Evolutionary conservation across 306 rosid species (phyloP).

Genomic region (Gastrolobium bilobum): DNA sequence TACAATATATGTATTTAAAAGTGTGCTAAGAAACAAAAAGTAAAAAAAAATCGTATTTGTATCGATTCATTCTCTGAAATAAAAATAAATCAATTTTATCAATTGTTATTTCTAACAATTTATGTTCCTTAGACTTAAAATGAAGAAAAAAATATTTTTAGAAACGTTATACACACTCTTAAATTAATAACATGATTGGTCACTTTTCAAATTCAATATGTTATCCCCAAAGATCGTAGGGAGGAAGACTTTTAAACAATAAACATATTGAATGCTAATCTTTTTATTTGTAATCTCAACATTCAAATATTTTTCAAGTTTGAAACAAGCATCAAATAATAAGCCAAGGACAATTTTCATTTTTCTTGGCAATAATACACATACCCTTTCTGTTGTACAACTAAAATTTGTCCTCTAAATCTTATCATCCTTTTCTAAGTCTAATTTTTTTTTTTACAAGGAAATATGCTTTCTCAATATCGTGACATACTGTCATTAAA

Average conservation of each 20-base stretch:
- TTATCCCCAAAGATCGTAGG: background rate
- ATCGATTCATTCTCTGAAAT: too few relatives aligned
- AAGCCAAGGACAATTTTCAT: conserved; percentile 42
- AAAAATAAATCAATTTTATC: too few relatives aligned
- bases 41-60: too few relatives aligned
- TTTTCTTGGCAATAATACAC: conserved; percentile 45
- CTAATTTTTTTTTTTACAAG: conserved; percentile 59
- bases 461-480: conserved; percentile 46
- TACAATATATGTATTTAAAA: too few relatives aligned
- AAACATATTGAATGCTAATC: conserved; percentile 9
- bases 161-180: too few relatives aligned
- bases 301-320: conserved; percentile 52
- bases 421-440: conserved; percentile 37
- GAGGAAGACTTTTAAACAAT: background rate
- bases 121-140: too few relatives aligned
- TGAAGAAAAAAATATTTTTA: too few relatives aligned
- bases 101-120: too few relatives aligned
- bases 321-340: conserved; percentile 41
- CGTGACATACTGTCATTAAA: conserved; percentile 30
- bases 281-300: conserved; percentile 61
- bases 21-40: too few relatives aligned
- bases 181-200: too few relatives aligned
- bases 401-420: conserved; percentile 49
- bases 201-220: too few relatives aligned
- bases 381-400: conserved; percentile 48